Evolutionary conservation across 2,329 filamentous ascomycete genomes (phyloP).

Genomic region (Trichoderma koningii): DNA sequence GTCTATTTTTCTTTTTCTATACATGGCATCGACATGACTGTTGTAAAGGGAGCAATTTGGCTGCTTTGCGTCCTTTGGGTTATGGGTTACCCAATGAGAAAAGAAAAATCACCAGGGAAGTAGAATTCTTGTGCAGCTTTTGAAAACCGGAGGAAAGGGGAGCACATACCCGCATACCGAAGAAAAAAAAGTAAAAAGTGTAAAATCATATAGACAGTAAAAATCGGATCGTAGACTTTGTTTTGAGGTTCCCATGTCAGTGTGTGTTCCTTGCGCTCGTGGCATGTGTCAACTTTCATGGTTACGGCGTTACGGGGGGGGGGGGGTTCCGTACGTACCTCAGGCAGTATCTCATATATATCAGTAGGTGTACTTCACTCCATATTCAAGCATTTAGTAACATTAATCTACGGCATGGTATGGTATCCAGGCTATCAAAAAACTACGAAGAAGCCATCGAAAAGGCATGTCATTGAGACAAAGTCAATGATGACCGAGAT

Average conservation of each 20-base stretch:
- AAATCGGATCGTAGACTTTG: slow-evolving; percentile 29
- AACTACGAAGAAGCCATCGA: too few relatives aligned
- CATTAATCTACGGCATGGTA: too few relatives aligned
- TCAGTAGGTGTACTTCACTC: too few relatives aligned
- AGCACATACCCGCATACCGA: background rate
- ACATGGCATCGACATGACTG: background rate
- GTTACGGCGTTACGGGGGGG: background rate
- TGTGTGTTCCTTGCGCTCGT: slow-evolving; percentile 8
- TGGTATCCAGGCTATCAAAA: too few relatives aligned
- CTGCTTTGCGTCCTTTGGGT: background rate
- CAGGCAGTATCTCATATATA: background rate
- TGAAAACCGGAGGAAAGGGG: background rate
- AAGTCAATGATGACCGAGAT: too few relatives aligned
- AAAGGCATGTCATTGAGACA: too few relatives aligned
- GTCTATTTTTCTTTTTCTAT: background rate
- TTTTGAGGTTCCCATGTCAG: background rate
- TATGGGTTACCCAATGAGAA: background rate
- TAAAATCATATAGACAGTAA: slow-evolving; percentile 28
- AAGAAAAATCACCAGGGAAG: background rate
- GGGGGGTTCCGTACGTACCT: background rate
- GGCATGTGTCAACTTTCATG: slow-evolving; percentile 17
- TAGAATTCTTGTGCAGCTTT: background rate
- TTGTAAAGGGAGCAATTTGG: background rate
- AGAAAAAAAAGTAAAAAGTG: slow-evolving; percentile 4
- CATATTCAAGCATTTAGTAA: too few relatives aligned